Evolutionary conservation across 805 yeast species (phyloP).

Genomic region (Sporopachydermia lactativora): DNA sequence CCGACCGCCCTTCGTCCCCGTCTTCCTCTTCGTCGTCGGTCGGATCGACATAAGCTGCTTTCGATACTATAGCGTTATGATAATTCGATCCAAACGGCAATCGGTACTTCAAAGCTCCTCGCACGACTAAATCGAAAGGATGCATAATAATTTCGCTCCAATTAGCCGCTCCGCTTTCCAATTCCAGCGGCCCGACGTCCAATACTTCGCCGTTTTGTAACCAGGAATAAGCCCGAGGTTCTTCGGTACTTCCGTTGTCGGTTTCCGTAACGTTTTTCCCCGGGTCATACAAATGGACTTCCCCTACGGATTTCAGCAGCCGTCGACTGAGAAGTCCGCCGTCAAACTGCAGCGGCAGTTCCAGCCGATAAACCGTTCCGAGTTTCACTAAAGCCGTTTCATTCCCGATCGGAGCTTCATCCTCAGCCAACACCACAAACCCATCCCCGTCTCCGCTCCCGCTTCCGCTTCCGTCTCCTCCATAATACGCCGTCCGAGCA

Average conservation of each 20-base stretch:
- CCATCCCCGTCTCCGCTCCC: neutral
- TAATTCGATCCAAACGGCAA: conserved; percentile 38
- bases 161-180: conserved; percentile 3
- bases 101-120: conserved; percentile 70
- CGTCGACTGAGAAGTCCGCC: conserved; percentile 67
- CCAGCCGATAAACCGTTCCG: conserved; percentile 54
- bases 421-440: too few species aligned
- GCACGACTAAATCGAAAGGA: conserved; percentile 74
- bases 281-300: conserved; percentile 60
- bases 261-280: conserved; percentile 29
- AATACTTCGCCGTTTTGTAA: conserved; percentile 1
- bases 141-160: conserved; percentile 60
- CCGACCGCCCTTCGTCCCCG: too few species aligned
- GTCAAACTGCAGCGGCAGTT: conserved; percentile 56
- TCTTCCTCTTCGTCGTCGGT: neutral
- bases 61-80: conserved; percentile 12
- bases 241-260: conserved; percentile 10
- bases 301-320: conserved; percentile 44
- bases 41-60: conserved; percentile 5
- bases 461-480: conserved; percentile 10
- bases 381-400: conserved; percentile 1
- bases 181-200: conserved; percentile 1
- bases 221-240: neutral
- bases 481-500: conserved; percentile 46
- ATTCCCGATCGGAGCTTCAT: too few species aligned